Conservation (phyloP, 345 rosid genomes). For the Pugionium cornutum region DNA sequence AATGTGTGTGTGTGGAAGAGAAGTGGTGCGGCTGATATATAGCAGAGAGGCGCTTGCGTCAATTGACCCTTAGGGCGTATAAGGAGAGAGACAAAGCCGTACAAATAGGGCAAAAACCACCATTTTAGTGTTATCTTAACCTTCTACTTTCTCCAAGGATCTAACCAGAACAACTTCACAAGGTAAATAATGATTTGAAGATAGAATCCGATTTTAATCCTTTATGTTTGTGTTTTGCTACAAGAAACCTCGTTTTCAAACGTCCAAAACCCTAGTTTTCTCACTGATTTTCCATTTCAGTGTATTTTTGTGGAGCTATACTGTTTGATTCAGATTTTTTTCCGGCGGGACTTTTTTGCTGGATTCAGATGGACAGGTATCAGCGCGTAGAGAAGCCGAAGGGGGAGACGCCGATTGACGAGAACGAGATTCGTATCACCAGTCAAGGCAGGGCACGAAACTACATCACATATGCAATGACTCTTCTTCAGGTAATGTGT, state of each 20-base stretch:
- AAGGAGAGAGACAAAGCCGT: constrained; percentile 43
- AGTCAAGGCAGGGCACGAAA: constrained; percentile 42
- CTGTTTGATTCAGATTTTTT: constrained; percentile 9
- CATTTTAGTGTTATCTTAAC: constrained; percentile 20
- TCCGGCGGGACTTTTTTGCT: not conserved
- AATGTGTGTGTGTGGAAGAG: constrained; percentile 42
- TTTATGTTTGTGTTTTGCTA: not conserved
- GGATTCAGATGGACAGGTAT: constrained; percentile 67
- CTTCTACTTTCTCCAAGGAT: constrained; percentile 21
- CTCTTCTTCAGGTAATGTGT: constrained; percentile 59
- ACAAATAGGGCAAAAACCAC: constrained; percentile 33
- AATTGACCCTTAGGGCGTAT: constrained; percentile 31
- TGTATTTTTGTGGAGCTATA: no score
- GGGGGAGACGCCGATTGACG: constrained; percentile 57
- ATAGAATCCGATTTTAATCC: not conserved
- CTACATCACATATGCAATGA: constrained; percentile 74
- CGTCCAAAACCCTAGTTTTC: constrained; percentile 23
- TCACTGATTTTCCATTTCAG: not conserved
- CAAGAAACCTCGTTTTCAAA: not conserved
- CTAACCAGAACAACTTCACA: constrained; percentile 22
- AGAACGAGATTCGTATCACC: constrained; percentile 47
- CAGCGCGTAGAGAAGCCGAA: constrained; percentile 75
- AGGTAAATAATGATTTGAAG: constrained; percentile 27
- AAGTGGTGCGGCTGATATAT: constrained; percentile 43
- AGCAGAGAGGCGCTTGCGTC: constrained; percentile 30